Evolutionary conservation across 83 land plant genomes (phyloP), one percentile per base, ranked within the genome.

Genomic region (Thuja plicata): DNA sequence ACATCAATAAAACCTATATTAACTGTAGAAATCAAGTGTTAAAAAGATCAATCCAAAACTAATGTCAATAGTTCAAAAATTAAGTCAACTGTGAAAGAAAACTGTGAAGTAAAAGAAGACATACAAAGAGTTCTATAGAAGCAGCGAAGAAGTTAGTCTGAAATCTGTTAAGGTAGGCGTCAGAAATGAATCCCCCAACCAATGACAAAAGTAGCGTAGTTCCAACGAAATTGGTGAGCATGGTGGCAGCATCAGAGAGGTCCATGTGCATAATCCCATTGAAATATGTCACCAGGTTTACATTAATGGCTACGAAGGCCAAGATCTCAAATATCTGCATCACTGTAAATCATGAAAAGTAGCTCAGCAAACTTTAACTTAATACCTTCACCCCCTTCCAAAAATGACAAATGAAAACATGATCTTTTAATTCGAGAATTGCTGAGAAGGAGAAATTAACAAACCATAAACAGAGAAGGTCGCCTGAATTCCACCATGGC

Each of bases 401-500:
- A 54, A 54, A 50, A 54, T 2, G 3, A 8, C 57, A 15, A 54
- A 54, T 54, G 19, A 13, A 52, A 13, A 12, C 17, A 3, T 9
- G 12, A 48, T 48, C 52, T 8, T 48, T 46, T 10, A 8, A 0
- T n/a, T n/a, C n/a, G n/a, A 52, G 55, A 52, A 15, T 52, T 52
- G 17, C 3, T 19, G 66, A 19, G 27, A 57, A 66, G n/a, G 30
- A 8, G 30, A 6, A 27, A 66, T 66, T 66, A 27, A 7, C 73
- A 19, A 41, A 92, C 95, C 95, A 46, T 92, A 60, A 43, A 94
- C 90, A 77, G 90, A 94, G 80, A 89, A 89, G 35, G 93, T 92
- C 40, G 95, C 91, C n/a, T 89, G 82, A 91, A 91, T 91, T 89
- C 93, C 95, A 13, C 95, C 95, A 92, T 94, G 95, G 17, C 77